These are phyloP conservation scores for Coemansia sp. DNA, from an alignment of 192 early-diverging fungal genomes.

Conservation along the genomic window DNA sequence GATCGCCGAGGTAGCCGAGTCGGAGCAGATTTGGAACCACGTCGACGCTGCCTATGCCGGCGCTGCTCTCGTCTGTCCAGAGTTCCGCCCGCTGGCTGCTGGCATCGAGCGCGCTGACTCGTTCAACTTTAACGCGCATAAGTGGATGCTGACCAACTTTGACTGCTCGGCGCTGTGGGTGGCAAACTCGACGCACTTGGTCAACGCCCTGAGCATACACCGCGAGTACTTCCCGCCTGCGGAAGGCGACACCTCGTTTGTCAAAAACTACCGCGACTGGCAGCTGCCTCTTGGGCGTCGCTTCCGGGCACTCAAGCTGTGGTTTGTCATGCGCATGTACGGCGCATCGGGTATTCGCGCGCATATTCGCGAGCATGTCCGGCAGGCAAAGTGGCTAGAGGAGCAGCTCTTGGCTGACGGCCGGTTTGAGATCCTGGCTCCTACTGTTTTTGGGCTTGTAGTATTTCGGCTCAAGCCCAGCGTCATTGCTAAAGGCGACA, in stretches of 20 bases:
- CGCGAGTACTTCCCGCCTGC: constrained; percentile 55
- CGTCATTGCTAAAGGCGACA: constrained; percentile 1
- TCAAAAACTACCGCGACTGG: constrained; percentile 59
- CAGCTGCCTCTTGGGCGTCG: constrained; percentile 58
- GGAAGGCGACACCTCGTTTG: constrained; percentile 33
- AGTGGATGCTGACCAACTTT: constrained; percentile 65
- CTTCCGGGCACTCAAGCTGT: constrained; percentile 64
- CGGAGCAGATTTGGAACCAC: constrained; percentile 58
- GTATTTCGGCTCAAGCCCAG: constrained; percentile 49
- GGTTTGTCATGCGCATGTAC: constrained; percentile 63
- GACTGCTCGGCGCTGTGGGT: constrained; percentile 66
- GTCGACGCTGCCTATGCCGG: constrained; percentile 70
- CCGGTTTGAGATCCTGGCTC: constrained; percentile 51
- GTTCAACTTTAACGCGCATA: constrained; percentile 63
- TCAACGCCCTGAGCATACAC: constrained; percentile 55
- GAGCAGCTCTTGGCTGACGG: constrained; percentile 35
- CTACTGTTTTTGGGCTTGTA: constrained; percentile 47
- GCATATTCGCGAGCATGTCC: constrained; percentile 50
- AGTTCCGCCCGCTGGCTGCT: constrained; percentile 50
- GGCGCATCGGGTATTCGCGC: constrained; percentile 55
- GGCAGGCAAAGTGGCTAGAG: constrained; percentile 41
- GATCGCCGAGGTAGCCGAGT: constrained; percentile 50
- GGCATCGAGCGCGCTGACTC: constrained; percentile 61
- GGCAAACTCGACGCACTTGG: constrained; percentile 45
- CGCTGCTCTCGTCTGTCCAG: constrained; percentile 56